Evolutionary conservation across 495 filamentous ascomycete species (phyloP).

Genomic region (Wilcoxina mikolae): DNA sequence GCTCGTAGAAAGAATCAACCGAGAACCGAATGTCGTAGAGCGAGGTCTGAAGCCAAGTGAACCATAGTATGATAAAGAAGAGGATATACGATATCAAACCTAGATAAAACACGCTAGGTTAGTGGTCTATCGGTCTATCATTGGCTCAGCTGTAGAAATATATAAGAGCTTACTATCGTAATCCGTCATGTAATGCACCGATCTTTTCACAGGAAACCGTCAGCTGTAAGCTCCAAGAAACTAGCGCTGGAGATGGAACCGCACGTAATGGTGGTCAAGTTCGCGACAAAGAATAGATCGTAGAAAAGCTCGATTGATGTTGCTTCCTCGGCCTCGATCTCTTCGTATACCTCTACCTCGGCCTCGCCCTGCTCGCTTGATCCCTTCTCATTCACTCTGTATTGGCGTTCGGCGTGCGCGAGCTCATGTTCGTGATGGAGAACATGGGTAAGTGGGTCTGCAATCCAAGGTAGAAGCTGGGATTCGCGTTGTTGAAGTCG

Average conservation of each 20-base stretch:
- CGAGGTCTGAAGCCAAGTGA: conserved; percentile 54
- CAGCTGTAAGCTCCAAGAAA: too few relatives aligned
- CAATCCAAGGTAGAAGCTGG: conserved; percentile 22
- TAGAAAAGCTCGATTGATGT: conserved; percentile 44
- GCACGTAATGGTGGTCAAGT: conserved; percentile 46
- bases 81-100: conserved; percentile 36
- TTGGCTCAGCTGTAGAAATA: not conserved
- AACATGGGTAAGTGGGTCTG: conserved; percentile 13
- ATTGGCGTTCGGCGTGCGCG: not conserved
- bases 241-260: too few relatives aligned
- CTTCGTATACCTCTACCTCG: conserved; percentile 2
- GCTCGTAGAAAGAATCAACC: conserved; percentile 48
- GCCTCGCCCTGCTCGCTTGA: not conserved
- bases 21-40: conserved; percentile 57
- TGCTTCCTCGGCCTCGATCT: conserved; percentile 15
- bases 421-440: conserved; percentile 1
- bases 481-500: conserved; percentile 8
- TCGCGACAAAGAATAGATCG: conserved; percentile 50
- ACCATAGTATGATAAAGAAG: conserved; percentile 53
- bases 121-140: not conserved
- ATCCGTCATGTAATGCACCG: conserved; percentile 37
- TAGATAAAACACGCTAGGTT: conserved; percentile 4
- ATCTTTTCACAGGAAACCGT: too few relatives aligned
- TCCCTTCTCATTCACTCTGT: not conserved
- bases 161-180: conserved; percentile 10